These are phyloP conservation scores for Pseudozyma tsukubaensis DNA, from an alignment of 1,284 basidiomycete genomes.

Conservation along the genomic window DNA sequence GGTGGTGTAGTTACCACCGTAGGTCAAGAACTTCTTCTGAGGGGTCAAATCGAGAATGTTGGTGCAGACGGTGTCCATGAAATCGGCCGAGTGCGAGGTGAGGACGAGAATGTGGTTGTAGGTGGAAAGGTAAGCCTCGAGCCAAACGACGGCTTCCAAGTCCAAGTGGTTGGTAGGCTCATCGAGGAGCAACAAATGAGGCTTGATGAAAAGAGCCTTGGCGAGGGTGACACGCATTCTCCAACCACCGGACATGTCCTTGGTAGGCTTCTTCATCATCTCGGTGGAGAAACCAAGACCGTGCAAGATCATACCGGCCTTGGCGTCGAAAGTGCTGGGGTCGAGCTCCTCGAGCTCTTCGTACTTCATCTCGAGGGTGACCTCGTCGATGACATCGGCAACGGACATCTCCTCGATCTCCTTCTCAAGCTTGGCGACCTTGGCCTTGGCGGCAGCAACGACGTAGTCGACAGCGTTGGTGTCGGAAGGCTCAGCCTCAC, in stretches of 20 bases:
- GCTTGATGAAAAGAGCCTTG: constrained; percentile 94
- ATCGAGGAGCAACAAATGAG: constrained; percentile 90
- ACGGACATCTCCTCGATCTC: constrained; percentile 93
- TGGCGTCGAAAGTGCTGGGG: constrained; percentile 92
- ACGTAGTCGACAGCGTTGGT: constrained; percentile 97
- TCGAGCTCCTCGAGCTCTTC: constrained; percentile 98
- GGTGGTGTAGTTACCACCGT: constrained; percentile 95
- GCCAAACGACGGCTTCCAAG: constrained; percentile 96
- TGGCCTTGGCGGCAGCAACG: constrained; percentile 88
- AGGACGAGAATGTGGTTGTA: constrained; percentile 96
- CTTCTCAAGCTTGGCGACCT: constrained; percentile 94
- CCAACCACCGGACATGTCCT: constrained; percentile 99
- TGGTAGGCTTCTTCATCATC: constrained; percentile 97
- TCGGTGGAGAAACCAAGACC: constrained; percentile 90
- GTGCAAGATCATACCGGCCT: constrained; percentile 93
- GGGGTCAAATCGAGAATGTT: constrained; percentile 96
- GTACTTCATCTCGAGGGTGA: constrained; percentile 86
- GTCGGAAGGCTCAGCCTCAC: constrained; percentile 96
- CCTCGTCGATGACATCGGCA: constrained; percentile 88
- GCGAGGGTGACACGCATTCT: constrained; percentile 98
- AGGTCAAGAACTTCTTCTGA: constrained; percentile 85
- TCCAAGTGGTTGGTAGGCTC: constrained; percentile 82
- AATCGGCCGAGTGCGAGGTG: constrained; percentile 96
- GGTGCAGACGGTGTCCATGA: constrained; percentile 88
- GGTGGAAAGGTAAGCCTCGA: constrained; percentile 95